Evolutionary conservation across 192 early-diverging fungal species (phyloP), one percentile per base, ranked within the genome.

Genomic region (Backusella australiensis): DNA sequence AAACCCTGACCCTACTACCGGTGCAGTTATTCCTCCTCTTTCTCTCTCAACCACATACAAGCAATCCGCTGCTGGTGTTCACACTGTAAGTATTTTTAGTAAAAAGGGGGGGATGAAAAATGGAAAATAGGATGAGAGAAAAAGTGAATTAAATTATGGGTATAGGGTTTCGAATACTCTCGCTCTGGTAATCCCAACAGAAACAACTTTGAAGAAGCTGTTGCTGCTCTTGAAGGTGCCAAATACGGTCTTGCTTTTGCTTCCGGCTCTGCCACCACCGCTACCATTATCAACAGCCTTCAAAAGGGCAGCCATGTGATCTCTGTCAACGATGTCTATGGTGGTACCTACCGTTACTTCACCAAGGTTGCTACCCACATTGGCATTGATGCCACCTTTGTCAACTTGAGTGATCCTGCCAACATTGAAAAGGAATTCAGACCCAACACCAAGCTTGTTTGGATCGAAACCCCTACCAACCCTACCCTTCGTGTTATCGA

Each of bases 11-110:
- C 91, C 94, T 29, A 80, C 90, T 73, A 98, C 96, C 17, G 96
- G 97, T 46, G 98, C 98, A n/a, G 98, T 99, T 15, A 98, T 99
- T 74, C 98, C 98, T 46, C 88, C 98, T 15, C 86, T 99, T 39
- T 95, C 93, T 23, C 90, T 99, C 68, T 97, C 97, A 9, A 99
- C 98, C 38, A 99, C 98, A 12, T 99, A 97, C 84, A 93, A 94
- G 84, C 98, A 99, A 87, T 84, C 85, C 36, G 87, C 91, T 29
- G 96, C 97, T n/a, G 97, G 97, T 75, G 92, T 94, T 71, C 94
- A 96, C 86, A 90, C 91, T 80, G 88, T 89, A 89, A 70, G 82
- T 78, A 32, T 23, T 26, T 29, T 26, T 42, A 29, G 23, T 8
- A 69, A 75, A 56, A 65, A 49, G 23, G 0, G n/a, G 36, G 35